Conservation (phyloP, 2,329 filamentous ascomycete genomes). For the Lasiodiplodia sp. region DNA sequence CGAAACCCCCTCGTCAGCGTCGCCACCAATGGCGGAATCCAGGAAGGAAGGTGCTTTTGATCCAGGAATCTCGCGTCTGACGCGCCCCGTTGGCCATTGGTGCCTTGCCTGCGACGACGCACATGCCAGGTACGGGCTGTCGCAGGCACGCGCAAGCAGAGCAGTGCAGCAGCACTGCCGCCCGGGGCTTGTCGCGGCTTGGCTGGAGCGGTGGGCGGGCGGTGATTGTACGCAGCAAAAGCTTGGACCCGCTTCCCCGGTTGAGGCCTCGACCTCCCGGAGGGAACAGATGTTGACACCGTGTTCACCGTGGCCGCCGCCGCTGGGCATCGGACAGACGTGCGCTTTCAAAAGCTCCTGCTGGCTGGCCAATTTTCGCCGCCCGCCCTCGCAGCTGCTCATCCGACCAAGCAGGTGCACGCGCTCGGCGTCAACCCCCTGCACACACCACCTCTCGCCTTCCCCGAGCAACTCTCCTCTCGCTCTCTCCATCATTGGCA, state of each 20-base stretch:
- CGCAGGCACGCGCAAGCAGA: slow-evolving; percentile 3
- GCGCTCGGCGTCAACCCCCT: slow-evolving; percentile 19
- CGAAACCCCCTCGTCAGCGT: background rate
- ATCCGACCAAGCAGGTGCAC: slow-evolving; percentile 7
- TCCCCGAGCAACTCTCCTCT: slow-evolving; percentile 11
- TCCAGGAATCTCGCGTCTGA: background rate
- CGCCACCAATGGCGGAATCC: slow-evolving; percentile 14
- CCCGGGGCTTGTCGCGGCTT: background rate
- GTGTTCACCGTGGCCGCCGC: background rate
- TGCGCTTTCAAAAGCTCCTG: slow-evolving; percentile 13
- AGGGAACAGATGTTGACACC: background rate
- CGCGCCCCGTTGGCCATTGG: background rate
- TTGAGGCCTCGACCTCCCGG: background rate
- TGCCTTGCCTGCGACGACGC: slow-evolving; percentile 9
- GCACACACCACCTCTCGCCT: slow-evolving; percentile 23
- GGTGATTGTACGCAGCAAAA: slow-evolving; percentile 4
- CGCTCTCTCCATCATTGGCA: background rate
- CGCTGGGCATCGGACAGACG: background rate
- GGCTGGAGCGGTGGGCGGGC: background rate
- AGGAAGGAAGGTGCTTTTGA: slow-evolving; percentile 5
- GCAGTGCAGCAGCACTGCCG: background rate
- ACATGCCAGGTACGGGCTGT: slow-evolving; percentile 25
- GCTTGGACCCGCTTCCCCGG: slow-evolving; percentile 1
- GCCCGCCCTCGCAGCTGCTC: slow-evolving; percentile 16
- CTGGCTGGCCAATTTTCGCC: slow-evolving; percentile 12